Base-by-base conservation (phyloP, 164 flowering plant genomes). In the Magnolia changhungtana region DNA sequence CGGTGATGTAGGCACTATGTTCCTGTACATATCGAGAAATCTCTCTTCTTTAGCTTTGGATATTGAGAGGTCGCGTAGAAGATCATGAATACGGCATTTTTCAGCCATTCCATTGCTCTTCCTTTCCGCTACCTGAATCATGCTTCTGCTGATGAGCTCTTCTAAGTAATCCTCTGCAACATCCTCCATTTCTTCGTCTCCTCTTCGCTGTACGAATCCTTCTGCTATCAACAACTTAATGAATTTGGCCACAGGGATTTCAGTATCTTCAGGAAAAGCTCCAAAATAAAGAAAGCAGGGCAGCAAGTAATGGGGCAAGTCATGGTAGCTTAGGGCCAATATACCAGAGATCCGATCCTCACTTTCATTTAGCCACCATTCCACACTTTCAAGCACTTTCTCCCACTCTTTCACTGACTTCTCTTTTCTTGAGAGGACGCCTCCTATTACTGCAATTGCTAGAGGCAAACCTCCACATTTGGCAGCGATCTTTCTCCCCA, bases 221-320 rank as follows among this genome's bases (percentile, higher is more conserved):
- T 88, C 91, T n/a, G 85, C 89, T 37, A 87, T 81, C 91, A 88
- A 87, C 88, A 88, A 83, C 31, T 77, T 74, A 13, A 85, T 76
- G 24, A 87, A 37, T 45, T 83, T 88, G 52, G 81, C 80, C 37
- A 80, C 83, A 8, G 59, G 50, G 51, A 88, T 82, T 7, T 76
- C 85, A 71, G 78, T 83, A 50, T 87, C 89, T 67, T 87, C 89
- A 1, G 89, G 91, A 70, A 82, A 87, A 1, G 85, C 72, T 14
- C 88, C 83, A 31, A 87, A 76, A 61, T 85, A 84, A 7, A 88
- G 86, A 64, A 88, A 83, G 76, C 88, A 87, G 11, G 86, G 75
- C 74, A 87, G 87, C 31, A 87, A 73, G 74, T 80, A 72, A 9
- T 87, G 23, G 1, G 88, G 89, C 16, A 88, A 86, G 75, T 87